Conservation (phyloP, 352 stramenopile genomes). For the Phytophthora parvispora region DNA sequence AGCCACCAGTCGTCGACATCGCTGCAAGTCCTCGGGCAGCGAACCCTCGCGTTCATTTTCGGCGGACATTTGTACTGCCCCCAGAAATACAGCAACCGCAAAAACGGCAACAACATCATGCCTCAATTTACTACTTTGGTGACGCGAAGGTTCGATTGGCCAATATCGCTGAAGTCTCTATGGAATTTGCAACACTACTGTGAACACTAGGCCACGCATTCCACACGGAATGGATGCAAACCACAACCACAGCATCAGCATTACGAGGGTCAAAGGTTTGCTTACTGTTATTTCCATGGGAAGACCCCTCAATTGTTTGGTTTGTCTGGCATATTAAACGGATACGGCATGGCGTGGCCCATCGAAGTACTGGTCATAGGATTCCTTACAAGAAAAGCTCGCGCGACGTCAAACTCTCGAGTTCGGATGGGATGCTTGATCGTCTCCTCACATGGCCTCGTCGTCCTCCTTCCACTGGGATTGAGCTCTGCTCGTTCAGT, state of each 20-base stretch:
- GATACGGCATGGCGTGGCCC: too few species aligned
- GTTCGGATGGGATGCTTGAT: conserved; percentile 38
- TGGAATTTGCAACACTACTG: too few species aligned
- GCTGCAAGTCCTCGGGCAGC: conserved; percentile 51
- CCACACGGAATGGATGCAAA: too few species aligned
- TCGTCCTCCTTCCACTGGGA: conserved; percentile 37
- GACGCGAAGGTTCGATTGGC: background rate
- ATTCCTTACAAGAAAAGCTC: conserved; percentile 39
- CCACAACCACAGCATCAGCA: too few species aligned
- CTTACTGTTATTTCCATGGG: conserved; percentile 25
- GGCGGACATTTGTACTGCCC: conserved; percentile 2
- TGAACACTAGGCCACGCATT: too few species aligned
- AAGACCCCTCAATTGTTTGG: conserved; percentile 7
- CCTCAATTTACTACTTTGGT: background rate
- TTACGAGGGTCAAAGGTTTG: conserved; percentile 8
- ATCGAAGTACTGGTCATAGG: too few species aligned
- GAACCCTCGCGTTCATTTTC: conserved; percentile 8
- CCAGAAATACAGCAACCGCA: conserved; percentile 23
- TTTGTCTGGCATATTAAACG: conserved; percentile 10
- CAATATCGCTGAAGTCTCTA: too few species aligned
- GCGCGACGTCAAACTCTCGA: conserved; percentile 31
- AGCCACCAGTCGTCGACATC: conserved; percentile 60
- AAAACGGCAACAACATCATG: background rate
- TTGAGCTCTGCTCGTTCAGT: conserved; percentile 8
- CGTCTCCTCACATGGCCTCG: conserved; percentile 20